Evolutionary conservation across 768 basidiomycete genomes (phyloP), one percentile per base, ranked within the genome.

Genomic region (Lactifluus piperatus): DNA sequence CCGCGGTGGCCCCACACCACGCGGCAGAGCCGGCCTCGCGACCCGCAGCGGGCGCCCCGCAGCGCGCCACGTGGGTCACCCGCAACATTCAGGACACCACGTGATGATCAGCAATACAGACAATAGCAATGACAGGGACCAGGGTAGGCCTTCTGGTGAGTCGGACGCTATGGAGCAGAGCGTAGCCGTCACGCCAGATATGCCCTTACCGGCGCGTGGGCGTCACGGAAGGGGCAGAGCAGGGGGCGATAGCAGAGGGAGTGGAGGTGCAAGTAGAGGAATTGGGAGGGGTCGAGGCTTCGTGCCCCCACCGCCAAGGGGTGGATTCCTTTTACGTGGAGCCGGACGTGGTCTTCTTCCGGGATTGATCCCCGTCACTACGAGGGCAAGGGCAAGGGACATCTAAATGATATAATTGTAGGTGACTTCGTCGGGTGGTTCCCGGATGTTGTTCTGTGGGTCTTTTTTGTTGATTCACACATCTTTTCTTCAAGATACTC

Each of bases 1-100:
- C 26, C 77, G 87, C 39, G 89, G 89, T 0, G 83, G 82, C 9
- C 7, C 34, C 1, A 41, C 26, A 10, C 4, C 81, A 77, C 63
- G 72, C 68, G 22, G 79, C 78, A 27, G 83, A 81, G 7, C 47
- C 7, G 58, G 52, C 3, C 80, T 84, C 62, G 74, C 55, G 29
- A 59, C 56, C 18, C 57, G 44, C 13, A 49, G 39, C 29, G 58
- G 58, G 22, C 59, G 59, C 9, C 26, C 54, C 4, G 54, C 24
- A 11, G 54, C 48, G 18, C 54, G 54, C 16, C 48, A 37, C 34
- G 24, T 54, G 26, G 37, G 39, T 5, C 27, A 58, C 18, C 27
- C 8, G 2, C 20, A 37, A 16, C 39, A 24, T 20, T 10, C 39
- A 22, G n/a, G 14, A 24, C 29, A 47, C 26, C 22, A 9, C 7